Conservation (phyloP, 2,329 filamentous ascomycete genomes). For the Aspergillus sp. region DNA sequence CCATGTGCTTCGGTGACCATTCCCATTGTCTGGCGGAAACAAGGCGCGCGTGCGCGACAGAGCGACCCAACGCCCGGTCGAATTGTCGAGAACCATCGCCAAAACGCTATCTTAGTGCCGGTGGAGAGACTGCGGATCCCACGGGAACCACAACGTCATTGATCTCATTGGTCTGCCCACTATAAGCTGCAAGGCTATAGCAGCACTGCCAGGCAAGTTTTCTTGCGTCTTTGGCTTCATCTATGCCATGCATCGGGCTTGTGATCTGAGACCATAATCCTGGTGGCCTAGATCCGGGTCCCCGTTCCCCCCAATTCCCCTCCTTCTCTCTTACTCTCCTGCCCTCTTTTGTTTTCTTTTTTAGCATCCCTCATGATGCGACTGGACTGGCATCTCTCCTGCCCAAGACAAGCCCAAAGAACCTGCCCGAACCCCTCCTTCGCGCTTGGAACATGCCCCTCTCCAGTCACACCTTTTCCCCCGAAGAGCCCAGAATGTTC, state of each 20-base stretch:
- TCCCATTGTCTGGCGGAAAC: neutral
- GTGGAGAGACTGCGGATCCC: constrained; percentile 17
- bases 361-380: too few species aligned
- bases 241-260: constrained; percentile 1
- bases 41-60: neutral
- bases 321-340: neutral
- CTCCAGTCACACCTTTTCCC: neutral
- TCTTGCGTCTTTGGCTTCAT: constrained; percentile 5
- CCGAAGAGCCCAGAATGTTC: constrained; percentile 23
- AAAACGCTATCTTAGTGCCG: constrained; percentile 15
- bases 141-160: constrained; percentile 14
- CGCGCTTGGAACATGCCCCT: neutral
- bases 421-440: constrained; percentile 7
- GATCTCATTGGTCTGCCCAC: constrained; percentile 4
- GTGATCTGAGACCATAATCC: constrained; percentile 4
- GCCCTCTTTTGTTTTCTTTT: too few species aligned
- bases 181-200: neutral
- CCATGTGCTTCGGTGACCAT: constrained; percentile 3
- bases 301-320: neutral
- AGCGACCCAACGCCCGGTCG: constrained; percentile 7
- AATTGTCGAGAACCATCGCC: constrained; percentile 15
- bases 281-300: neutral
- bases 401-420: constrained; percentile 7
- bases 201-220: constrained; percentile 7
- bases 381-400: neutral